Evolutionary conservation across 2,329 filamentous ascomycete species (phyloP), one percentile per base, ranked within the genome.

Genomic region (Epicoccum nigrum): DNA sequence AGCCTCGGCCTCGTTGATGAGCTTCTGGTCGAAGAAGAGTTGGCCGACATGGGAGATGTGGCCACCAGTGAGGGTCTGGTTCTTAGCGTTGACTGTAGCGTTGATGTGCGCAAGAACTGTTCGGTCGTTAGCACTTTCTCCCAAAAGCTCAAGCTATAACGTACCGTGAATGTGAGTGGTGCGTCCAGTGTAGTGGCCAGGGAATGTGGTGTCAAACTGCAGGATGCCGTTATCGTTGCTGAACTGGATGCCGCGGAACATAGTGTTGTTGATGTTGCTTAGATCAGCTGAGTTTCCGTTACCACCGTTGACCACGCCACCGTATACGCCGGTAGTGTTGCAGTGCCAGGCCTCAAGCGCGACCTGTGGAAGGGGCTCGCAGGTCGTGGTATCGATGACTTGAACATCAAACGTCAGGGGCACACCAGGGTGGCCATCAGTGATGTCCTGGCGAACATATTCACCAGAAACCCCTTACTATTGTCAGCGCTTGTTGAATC

Each of bases 21-120:
- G 78, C 46, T 76, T 73, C 65, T 86, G 80, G 69, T 87, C 83
- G 51, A 84, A 86, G 78, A 84, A 87, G 28, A 84, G 58, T 64
- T 88, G 85, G 17, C 84, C 84, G 40, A 87, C 77, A 71, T 87
- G 83, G 11, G 80, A 77, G 45, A 81, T 75, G 44, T 70, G 73
- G 8, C 75, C 74, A 54, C 76, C 79, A 20, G 71, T 69, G 49
- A 81, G 74, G 47, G 81, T 80, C 35, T 77, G 78, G 62, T 79
- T 82, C 25, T 35, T 25, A 21, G 71, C 51, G 34, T 48, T 53
- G 4, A 75, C 39, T 40, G 68, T 71, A 15, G 51, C 55, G 54
- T 69, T 67, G 49, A 66, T 57, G 39, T 72, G 69, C 4, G 72
- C 56, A 25, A 66, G 39, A 7, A 66, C 56, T 65, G 74, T 72